phyloP scores from a whole-genome alignment of 371 early-diverging fungal species.

The Enterocytospora artemiae region DNA sequence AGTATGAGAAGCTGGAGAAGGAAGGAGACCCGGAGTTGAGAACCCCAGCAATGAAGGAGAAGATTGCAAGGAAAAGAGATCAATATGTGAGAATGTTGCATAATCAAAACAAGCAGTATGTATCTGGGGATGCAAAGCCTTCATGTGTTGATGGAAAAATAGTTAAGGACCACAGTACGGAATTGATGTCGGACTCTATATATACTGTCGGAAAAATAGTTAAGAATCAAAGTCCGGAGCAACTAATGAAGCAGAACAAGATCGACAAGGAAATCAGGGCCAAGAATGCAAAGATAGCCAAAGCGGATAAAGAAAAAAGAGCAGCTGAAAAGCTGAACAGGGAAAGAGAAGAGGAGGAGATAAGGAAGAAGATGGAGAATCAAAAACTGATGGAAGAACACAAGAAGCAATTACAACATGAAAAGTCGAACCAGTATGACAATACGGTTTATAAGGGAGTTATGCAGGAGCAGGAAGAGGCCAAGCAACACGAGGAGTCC shows the following conservation, averaged over 20 bases:
- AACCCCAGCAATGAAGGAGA: conserved; percentile 14
- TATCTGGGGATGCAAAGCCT: neutral
- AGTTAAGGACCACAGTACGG: neutral
- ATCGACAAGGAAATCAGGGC: conserved; percentile 5
- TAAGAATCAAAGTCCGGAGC: neutral
- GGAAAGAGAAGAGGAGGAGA: conserved; percentile 8
- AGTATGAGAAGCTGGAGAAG: neutral
- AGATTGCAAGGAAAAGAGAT: conserved; percentile 4
- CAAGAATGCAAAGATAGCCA: conserved; percentile 1
- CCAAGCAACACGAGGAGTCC: conserved; percentile 26
- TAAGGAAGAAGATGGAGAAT: conserved; percentile 17
- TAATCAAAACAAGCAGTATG: neutral
- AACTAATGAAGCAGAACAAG: conserved; percentile 1
- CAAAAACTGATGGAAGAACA: neutral
- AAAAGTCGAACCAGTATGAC: conserved; percentile 6
- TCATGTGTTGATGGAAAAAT: conserved; percentile 3
- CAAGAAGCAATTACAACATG: conserved; percentile 1
- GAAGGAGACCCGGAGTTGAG: neutral
- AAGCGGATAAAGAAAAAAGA: conserved; percentile 17
- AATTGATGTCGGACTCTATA: neutral
- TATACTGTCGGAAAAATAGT: neutral
- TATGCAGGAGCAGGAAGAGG: conserved; percentile 13
- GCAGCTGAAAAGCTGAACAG: conserved; percentile 25
- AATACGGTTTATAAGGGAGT: neutral
- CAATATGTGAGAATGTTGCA: neutral